Evolutionary conservation across 768 basidiomycete species (phyloP).

Genomic region (Hypholoma fasciculare): DNA sequence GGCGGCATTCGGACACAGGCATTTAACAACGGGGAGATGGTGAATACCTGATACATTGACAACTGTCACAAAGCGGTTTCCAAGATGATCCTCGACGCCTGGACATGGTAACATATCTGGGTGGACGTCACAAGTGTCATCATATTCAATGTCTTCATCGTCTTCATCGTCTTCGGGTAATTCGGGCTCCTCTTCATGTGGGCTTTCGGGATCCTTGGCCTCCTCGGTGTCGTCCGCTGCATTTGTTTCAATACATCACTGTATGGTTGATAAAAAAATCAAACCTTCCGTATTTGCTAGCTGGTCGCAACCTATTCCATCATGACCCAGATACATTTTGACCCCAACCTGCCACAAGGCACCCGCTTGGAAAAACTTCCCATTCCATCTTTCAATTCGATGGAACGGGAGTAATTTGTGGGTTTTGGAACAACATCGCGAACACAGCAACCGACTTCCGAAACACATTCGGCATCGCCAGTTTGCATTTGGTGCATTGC

Average conservation of each 20-base stretch:
- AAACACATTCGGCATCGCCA: background rate
- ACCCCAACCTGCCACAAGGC: slow-evolving; percentile 19
- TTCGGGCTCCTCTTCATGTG: background rate
- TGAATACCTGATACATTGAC: slow-evolving; percentile 17
- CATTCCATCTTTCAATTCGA: slow-evolving; percentile 20
- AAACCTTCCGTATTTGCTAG: background rate
- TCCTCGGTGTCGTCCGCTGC: too few species aligned
- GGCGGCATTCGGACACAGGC: background rate
- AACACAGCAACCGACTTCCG: background rate
- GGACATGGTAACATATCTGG: background rate
- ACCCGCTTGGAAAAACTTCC: slow-evolving; percentile 8
- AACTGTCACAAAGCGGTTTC: background rate
- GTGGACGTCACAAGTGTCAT: background rate
- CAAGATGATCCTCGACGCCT: background rate
- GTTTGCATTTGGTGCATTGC: background rate
- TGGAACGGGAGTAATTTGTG: slow-evolving; percentile 12
- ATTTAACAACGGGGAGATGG: slow-evolving; percentile 1
- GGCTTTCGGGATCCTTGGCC: too few species aligned
- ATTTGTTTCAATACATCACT: background rate
- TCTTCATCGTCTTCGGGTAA: background rate
- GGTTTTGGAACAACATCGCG: background rate
- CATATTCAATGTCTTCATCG: background rate
- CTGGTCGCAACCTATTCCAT: slow-evolving; percentile 16
- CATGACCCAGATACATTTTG: slow-evolving; percentile 20
- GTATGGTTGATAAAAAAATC: too few species aligned